Evolutionary conservation across 2,329 filamentous ascomycete species (phyloP).

Genomic region (Emmonsiellopsis sp.): DNA sequence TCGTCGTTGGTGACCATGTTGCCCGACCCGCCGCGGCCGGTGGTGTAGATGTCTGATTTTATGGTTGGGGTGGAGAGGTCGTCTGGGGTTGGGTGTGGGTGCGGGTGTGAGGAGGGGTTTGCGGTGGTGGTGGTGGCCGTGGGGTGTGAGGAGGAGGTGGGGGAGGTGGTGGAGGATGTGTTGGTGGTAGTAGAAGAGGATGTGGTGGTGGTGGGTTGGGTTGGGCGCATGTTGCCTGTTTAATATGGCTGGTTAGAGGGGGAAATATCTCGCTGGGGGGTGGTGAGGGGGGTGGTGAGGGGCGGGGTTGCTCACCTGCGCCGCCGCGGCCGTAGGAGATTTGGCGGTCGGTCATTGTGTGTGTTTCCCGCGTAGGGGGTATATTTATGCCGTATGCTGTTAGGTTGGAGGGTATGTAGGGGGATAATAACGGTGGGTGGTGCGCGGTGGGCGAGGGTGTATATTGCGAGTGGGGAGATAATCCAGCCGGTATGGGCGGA

Average conservation of each 20-base stretch:
- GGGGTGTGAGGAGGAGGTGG: background rate
- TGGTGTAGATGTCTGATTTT: conserved; percentile 77
- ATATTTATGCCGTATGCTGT: background rate
- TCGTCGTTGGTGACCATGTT: conserved; percentile 71
- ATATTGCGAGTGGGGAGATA: background rate
- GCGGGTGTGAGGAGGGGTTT: background rate
- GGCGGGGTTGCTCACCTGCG: background rate
- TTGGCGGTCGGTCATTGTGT: background rate
- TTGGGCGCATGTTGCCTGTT: too few species aligned
- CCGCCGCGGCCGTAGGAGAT: conserved; percentile 2
- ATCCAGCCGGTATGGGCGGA: background rate
- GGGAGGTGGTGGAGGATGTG: background rate
- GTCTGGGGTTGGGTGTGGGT: conserved; percentile 42
- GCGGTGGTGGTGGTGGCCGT: background rate
- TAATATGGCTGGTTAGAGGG: background rate
- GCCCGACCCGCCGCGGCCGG: conserved; percentile 76
- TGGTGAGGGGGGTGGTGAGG: too few species aligned
- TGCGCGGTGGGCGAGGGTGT: background rate
- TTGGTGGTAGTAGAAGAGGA: background rate
- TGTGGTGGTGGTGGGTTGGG: too few species aligned
- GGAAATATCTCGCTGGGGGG: too few species aligned
- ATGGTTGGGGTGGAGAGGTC: conserved; percentile 76
- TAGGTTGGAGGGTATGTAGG: background rate
- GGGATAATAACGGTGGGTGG: background rate
- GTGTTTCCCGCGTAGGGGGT: background rate